Conservation (phyloP, 1,139 yeast species). For the Nakaseomyces kungkrabaensis region DNA sequence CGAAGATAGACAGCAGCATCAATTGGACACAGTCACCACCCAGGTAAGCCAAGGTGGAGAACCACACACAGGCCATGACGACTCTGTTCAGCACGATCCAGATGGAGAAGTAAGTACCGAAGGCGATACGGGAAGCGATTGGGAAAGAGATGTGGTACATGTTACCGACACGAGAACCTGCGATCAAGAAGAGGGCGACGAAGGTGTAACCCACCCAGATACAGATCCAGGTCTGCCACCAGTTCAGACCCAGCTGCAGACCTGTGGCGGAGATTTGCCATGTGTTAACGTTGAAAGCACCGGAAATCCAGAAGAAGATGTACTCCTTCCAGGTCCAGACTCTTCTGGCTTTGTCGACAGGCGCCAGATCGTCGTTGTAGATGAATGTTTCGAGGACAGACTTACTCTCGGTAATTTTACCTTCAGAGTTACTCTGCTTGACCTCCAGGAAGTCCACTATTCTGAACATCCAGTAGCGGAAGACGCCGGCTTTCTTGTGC, state of each 20-base stretch:
- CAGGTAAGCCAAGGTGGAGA: slow-evolving; percentile 68
- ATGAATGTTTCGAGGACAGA: slow-evolving; percentile 42
- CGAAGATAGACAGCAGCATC: slow-evolving; percentile 59
- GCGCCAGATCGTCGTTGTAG: slow-evolving; percentile 62
- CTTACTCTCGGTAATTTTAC: slow-evolving; percentile 4
- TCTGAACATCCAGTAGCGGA: slow-evolving; percentile 1
- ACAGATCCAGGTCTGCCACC: slow-evolving; percentile 86
- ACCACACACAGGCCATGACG: slow-evolving; percentile 79
- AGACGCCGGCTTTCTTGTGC: neutral
- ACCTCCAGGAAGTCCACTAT: slow-evolving; percentile 11
- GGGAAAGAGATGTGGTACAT: slow-evolving; percentile 72
- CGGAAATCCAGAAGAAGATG: slow-evolving; percentile 76
- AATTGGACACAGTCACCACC: slow-evolving; percentile 77
- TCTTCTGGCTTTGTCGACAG: slow-evolving; percentile 53
- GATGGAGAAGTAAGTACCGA: slow-evolving; percentile 67
- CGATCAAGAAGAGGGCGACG: slow-evolving; percentile 51
- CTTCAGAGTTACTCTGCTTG: slow-evolving; percentile 9
- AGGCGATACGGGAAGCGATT: slow-evolving; percentile 58
- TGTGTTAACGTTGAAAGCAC: slow-evolving; percentile 76
- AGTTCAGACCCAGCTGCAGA: slow-evolving; percentile 56
- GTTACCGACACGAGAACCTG: slow-evolving; percentile 63
- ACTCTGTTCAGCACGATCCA: slow-evolving; percentile 77
- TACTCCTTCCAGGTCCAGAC: slow-evolving; percentile 75
- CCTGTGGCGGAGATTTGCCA: slow-evolving; percentile 90
- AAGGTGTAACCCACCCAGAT: slow-evolving; percentile 68